Base-by-base conservation (phyloP, 2,329 filamentous ascomycete species). In the Phaeosphaeriaceae sp. region DNA sequence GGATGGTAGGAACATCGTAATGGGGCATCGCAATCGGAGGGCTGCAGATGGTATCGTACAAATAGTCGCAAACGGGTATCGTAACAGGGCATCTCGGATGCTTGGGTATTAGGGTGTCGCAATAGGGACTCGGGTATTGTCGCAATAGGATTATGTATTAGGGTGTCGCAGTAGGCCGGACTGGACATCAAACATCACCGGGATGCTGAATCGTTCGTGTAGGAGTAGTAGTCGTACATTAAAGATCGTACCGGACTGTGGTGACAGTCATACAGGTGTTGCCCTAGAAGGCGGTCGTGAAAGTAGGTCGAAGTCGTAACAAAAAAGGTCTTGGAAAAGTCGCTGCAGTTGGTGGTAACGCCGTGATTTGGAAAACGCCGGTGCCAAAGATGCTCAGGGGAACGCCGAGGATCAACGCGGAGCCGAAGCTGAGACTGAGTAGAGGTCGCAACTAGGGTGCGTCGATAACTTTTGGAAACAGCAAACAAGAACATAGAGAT, bases 171-270 rank as follows among this genome's bases (percentile, higher is more conserved):
- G 53, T 51, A 61, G 55, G 57, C 53, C 57, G 51, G 51, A 44
- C 48, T 57, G 58, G 49, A 61, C 60, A 58, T 52, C 48, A 62
- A 55, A 67, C 64, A 67, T 67, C 64, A 67, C 62, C 62, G 58
- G 64, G 64, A 67, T 67, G 64, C 25, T 60, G 62, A 56, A 56
- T 54, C 59, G 56, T 57, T 51, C 50, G 58, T 56, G 36, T 60
- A 61, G 53, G 55, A 58, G 48, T 67, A 62, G 56, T 64, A 61
- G 64, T 61, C 67, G 67, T 71, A 66, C 53, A 71, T 71, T 71
- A 66, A 63, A 68, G 48, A 57, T 66, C 57, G 64, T 65, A 64
- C 53, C 57, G 56, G 48, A 54, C 49, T 54, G 56, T 54, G 44
- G 27, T 20, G 41, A 51, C 55, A 62, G 54, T 60, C 58, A 54